Conservation (phyloP, 2,329 filamentous ascomycete genomes). For the Didymella exigua region DNA sequence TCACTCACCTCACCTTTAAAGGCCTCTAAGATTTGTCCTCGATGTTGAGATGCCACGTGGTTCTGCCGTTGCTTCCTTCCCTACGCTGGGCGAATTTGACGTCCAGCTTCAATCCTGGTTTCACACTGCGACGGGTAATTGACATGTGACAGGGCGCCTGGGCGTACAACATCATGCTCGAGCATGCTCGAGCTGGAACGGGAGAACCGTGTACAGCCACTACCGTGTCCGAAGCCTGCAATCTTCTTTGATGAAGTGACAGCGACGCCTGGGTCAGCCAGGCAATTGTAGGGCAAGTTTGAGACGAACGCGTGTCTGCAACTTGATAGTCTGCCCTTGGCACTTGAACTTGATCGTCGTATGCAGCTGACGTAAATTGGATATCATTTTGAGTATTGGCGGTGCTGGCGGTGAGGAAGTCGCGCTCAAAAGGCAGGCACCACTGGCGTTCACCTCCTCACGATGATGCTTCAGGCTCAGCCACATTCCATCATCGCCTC, state of each 20-base stretch:
- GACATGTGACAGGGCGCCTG: constrained; percentile 10
- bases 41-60: background rate
- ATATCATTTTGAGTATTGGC: background rate
- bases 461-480: background rate
- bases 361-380: background rate
- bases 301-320: no score
- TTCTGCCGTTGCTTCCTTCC: background rate
- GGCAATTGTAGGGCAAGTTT: no score
- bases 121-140: background rate
- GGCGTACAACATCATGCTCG: constrained; percentile 4
- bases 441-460: constrained; percentile 1
- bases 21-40: background rate
- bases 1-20: background rate
- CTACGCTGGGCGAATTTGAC: background rate
- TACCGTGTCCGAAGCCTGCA: background rate
- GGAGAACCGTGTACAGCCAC: background rate
- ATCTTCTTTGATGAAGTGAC: no score
- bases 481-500: background rate
- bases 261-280: no score
- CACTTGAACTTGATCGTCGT: no score
- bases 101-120: background rate
- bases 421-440: background rate
- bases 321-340: no score
- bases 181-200: background rate
- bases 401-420: background rate